Evolutionary conservation across 306 rosid species (phyloP).

Genomic region (Vicia faba): DNA sequence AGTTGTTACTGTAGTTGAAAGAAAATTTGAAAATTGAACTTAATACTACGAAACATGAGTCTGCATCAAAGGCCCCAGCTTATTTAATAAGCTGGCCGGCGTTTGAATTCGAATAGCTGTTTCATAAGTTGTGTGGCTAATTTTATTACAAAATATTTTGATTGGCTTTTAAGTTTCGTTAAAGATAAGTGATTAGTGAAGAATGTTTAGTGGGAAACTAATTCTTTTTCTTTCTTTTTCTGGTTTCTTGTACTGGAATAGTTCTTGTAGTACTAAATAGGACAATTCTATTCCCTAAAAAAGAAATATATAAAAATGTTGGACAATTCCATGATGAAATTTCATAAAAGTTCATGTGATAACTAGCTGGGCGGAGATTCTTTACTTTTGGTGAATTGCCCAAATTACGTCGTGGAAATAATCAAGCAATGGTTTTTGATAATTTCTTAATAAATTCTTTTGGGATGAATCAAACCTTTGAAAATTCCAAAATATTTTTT

Average conservation of each 20-base stretch:
- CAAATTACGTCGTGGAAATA: neutral
- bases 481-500: too few relatives aligned
- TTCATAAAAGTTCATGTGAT: neutral
- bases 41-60: conserved; percentile 5
- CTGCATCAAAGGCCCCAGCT: conserved; percentile 11
- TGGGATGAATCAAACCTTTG: too few relatives aligned
- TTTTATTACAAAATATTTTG: conserved; percentile 12
- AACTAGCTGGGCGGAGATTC: neutral
- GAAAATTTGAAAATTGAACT: conserved; percentile 24
- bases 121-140: conserved; percentile 22
- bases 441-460: too few relatives aligned
- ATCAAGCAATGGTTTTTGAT: neutral
- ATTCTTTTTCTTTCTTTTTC: neutral
- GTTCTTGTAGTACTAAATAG: neutral
- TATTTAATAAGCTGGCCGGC: conserved; percentile 2
- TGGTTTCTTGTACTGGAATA: neutral
- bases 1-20: conserved; percentile 3
- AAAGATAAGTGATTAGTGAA: neutral
- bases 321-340: neutral
- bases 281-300: neutral
- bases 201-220: neutral
- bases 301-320: too few relatives aligned
- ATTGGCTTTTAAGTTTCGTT: neutral
- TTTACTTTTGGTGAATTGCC: neutral
- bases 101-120: conserved; percentile 1